These are phyloP conservation scores for Myrmaecium sp. DNA, from an alignment of 2,329 filamentous ascomycete genomes.

Conservation along the genomic window DNA sequence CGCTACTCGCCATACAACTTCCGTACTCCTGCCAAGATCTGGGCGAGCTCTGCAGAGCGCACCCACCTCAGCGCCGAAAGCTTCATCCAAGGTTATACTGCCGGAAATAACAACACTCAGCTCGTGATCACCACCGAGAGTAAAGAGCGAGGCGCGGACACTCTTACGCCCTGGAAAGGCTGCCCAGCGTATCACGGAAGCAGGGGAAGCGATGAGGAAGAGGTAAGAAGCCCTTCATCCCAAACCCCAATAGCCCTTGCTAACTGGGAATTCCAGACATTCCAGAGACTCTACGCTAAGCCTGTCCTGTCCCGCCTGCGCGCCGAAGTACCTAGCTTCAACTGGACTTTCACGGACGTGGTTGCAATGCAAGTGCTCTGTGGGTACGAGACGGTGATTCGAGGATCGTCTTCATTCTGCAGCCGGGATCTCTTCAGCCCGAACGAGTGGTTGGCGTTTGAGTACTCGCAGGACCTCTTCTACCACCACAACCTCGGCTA, in stretches of 20 bases:
- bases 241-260: background rate
- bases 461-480: conserved; percentile 46
- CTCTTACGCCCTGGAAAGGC: conserved; percentile 45
- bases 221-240: conserved; percentile 9
- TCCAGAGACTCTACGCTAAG: conserved; percentile 38
- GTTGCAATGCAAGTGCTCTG: conserved; percentile 50
- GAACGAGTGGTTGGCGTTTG: conserved; percentile 49
- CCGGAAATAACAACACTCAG: conserved; percentile 35
- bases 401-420: conserved; percentile 45
- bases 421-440: conserved; percentile 40
- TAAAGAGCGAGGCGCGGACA: conserved; percentile 39
- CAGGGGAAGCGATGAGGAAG: conserved; percentile 38
- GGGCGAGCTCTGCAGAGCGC: conserved; percentile 46
- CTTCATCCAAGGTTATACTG: conserved; percentile 40
- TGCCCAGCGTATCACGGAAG: conserved; percentile 46
- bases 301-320: conserved; percentile 43
- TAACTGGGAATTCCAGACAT: conserved; percentile 16
- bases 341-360: conserved; percentile 46
- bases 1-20: conserved; percentile 42
- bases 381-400: conserved; percentile 48
- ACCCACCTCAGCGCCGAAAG: conserved; percentile 41
- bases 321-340: conserved; percentile 36
- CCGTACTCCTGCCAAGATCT: conserved; percentile 36
- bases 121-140: conserved; percentile 40
- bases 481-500: conserved; percentile 53